Evolutionary conservation across 768 basidiomycete genomes (phyloP), one percentile per base, ranked within the genome.

Genomic region (Leccinum boreale): DNA sequence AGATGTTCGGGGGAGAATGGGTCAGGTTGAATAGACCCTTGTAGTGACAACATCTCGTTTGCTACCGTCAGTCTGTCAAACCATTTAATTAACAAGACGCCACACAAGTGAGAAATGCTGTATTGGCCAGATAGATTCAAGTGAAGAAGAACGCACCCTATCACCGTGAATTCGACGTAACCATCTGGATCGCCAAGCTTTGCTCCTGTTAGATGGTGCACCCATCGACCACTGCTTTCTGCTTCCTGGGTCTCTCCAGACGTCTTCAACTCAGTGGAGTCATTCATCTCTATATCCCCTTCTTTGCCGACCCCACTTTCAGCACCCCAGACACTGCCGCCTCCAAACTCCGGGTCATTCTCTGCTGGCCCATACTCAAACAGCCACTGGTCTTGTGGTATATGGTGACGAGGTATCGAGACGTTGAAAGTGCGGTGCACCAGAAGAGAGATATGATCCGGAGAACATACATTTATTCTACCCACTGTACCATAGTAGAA

Each of bases 371-470:
- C 92, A 62, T 92, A 89, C 72, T 95, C 90, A 66, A 96, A 98
- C 56, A 84, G 81, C 87, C 91, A 95, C 58, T 81, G 73, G 31
- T 89, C 86, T 26, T 76, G 78, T 3, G 92, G 91, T 62, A 98
- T 94, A 70, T 97, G 94, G 67, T 91, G 85, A 56, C 90, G 84
- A 3, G 95, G 94, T 73, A 98, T 94, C 19, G 95, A 95, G 17
- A 91, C 89, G 71, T 98, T 98, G 79, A 97, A 98, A 6, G 92
- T 97, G 24, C 86, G 85, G 65, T 94, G 91, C 3, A 94, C 79
- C 33, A 98, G 89, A 15, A 98, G 78, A 1, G 94, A 92, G 53
- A 97, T 79, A 65, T 98, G 95, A 67, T 95, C 94, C 1, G 94
- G 93, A 3, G 94, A 96, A 63, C 83, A 94, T 19, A 97, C 78